Conservation (phyloP, 768 basidiomycete species). For the Russula virescens region DNA sequence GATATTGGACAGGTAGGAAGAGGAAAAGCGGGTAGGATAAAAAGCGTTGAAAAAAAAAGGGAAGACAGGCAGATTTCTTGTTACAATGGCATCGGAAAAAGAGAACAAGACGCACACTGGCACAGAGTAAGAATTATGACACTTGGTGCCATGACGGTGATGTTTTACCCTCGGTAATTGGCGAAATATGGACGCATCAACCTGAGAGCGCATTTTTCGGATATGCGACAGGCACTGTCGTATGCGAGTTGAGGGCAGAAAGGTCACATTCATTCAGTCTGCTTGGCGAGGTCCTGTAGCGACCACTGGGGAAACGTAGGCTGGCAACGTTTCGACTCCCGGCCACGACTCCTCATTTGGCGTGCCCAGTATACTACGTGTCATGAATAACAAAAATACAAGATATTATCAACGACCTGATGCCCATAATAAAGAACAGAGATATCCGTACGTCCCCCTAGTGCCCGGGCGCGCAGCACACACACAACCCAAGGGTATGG, state of each 20-base stretch:
- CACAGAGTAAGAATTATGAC: neutral
- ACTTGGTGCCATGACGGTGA: neutral
- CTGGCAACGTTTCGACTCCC: conserved; percentile 80
- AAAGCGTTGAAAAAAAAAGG: too few species aligned
- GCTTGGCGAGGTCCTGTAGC: conserved; percentile 56
- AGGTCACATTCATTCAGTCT: conserved; percentile 19
- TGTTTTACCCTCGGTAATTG: conserved; percentile 37
- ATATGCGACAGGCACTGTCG: conserved; percentile 88
- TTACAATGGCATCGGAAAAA: conserved; percentile 17
- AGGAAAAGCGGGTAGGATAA: neutral
- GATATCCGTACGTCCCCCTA: neutral
- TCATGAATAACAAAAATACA: too few species aligned
- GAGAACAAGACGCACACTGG: neutral
- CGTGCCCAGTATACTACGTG: conserved; percentile 76
- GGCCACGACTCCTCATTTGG: conserved; percentile 92
- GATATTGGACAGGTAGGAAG: neutral
- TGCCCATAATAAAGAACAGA: neutral
- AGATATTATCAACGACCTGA: neutral
- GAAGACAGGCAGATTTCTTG: conserved; percentile 21
- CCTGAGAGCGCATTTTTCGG: conserved; percentile 66
- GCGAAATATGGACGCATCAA: conserved; percentile 44
- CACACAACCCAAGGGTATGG: too few species aligned
- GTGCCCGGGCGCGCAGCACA: neutral
- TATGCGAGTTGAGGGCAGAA: conserved; percentile 60
- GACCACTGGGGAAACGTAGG: conserved; percentile 95